Percentiles rank a stretch among this genome's conserved stretches.
These are phyloP conservation scores for Takakia lepidozioides DNA, from an alignment of 225 moss, liverwort and hornwort genomes.

Conservation along the genomic window DNA sequence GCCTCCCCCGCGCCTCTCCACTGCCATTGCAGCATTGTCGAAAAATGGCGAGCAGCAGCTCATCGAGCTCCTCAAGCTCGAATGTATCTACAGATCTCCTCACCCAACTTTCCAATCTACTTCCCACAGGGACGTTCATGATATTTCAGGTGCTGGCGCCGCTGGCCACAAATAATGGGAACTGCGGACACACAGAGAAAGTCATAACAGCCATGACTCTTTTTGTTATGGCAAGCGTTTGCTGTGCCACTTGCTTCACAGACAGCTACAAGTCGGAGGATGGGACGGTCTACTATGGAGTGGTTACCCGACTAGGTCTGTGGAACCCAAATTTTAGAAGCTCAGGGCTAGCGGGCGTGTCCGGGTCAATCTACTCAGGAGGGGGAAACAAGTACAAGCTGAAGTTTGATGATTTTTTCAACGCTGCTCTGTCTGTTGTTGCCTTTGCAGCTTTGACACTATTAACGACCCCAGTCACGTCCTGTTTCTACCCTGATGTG, in stretches of 20 bases:
- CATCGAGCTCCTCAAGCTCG: no score
- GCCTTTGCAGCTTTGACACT: conserved; percentile 40
- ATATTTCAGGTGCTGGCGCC: conserved; percentile 57
- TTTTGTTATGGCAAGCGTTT: conserved; percentile 10
- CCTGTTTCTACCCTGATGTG: conserved; percentile 48
- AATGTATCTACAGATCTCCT: conserved; percentile 16
- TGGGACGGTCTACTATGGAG: conserved; percentile 45
- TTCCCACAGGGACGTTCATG: conserved; percentile 61
- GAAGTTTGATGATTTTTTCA: conserved; percentile 20
- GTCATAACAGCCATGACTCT: conserved; percentile 31
- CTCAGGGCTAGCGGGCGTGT: neutral
- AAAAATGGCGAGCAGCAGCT: no score
- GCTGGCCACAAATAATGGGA: conserved; percentile 58
- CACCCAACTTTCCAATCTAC: conserved; percentile 41
- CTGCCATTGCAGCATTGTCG: no score
- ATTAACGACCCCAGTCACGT: conserved; percentile 46
- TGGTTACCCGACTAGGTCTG: conserved; percentile 31
- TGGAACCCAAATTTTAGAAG: conserved; percentile 29
- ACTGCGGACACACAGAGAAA: conserved; percentile 36
- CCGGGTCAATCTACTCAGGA: neutral
- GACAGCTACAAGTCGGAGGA: conserved; percentile 30
- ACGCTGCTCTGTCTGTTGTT: conserved; percentile 17
- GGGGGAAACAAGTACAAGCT: conserved; percentile 6
- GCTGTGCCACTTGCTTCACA: conserved; percentile 36
- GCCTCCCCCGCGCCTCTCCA: no score